Percentiles rank a stretch among this genome's conserved stretches.
Conservation (phyloP, 2,329 filamentous ascomycete species). For the Verticillium alfalfae region DNA sequence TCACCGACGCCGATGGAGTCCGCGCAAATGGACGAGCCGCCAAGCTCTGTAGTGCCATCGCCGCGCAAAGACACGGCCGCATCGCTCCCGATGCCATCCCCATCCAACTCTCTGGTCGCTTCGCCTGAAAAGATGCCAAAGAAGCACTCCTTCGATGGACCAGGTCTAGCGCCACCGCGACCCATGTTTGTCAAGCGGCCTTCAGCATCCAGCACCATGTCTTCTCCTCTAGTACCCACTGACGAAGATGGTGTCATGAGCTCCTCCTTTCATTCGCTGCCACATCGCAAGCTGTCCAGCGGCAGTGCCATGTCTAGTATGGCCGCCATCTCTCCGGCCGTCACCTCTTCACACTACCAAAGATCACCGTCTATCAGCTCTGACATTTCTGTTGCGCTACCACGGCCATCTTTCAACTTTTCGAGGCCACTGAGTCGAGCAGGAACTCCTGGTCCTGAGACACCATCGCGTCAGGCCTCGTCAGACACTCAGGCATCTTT, state of each 20-base stretch:
- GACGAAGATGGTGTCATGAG: slow-evolving; percentile 63
- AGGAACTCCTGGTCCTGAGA: slow-evolving; percentile 53
- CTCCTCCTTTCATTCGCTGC: slow-evolving; percentile 55
- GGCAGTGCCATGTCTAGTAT: slow-evolving; percentile 50
- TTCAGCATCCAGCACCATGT: slow-evolving; percentile 48
- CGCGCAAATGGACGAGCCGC: slow-evolving; percentile 19
- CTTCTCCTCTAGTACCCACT: slow-evolving; percentile 58
- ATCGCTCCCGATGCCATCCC: slow-evolving; percentile 27
- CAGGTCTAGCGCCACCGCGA: slow-evolving; percentile 44
- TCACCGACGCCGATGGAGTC: slow-evolving; percentile 50
- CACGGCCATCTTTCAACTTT: slow-evolving; percentile 83
- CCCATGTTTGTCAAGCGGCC: slow-evolving; percentile 44
- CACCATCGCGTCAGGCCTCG: slow-evolving; percentile 56
- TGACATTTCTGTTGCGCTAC: slow-evolving; percentile 64
- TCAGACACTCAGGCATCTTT: slow-evolving; percentile 64
- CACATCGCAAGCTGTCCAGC: slow-evolving; percentile 71
- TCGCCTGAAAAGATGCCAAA: slow-evolving; percentile 40
- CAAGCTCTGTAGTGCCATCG: slow-evolving; percentile 14
- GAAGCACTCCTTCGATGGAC: slow-evolving; percentile 43
- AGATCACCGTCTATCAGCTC: slow-evolving; percentile 83
- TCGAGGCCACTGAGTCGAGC: slow-evolving; percentile 81
- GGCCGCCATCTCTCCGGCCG: slow-evolving; percentile 50
- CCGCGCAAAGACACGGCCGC: slow-evolving; percentile 24
- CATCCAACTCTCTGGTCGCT: slow-evolving; percentile 22
- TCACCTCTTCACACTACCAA: slow-evolving; percentile 47